phyloP scores from a whole-genome alignment of 495 filamentous ascomycete species.

The Penicillium parvum region DNA sequence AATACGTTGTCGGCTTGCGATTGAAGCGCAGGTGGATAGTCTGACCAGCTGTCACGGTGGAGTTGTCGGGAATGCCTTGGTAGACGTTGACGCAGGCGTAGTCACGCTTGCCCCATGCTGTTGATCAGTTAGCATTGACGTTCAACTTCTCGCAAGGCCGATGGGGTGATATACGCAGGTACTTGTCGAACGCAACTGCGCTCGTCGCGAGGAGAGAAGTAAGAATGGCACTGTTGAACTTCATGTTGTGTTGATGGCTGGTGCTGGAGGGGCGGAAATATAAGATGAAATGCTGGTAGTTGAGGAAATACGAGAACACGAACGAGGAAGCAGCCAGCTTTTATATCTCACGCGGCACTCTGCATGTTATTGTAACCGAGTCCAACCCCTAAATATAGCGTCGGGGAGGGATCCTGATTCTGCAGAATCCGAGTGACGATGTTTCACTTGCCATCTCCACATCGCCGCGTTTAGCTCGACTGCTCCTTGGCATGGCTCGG shows the following conservation, averaged over 20 bases:
- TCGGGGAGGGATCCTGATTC: constrained; percentile 3
- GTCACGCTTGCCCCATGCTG: constrained; percentile 40
- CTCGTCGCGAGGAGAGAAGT: constrained; percentile 27
- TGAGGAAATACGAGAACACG: neutral
- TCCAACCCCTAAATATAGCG: constrained; percentile 9
- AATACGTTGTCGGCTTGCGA: constrained; percentile 27
- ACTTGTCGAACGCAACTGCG: constrained; percentile 34
- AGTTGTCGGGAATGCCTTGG: constrained; percentile 35
- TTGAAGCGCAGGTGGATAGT: constrained; percentile 29
- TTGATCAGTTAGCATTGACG: neutral
- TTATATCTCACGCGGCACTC: constrained; percentile 6
- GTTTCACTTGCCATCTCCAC: constrained; percentile 22
- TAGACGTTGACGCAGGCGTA: constrained; percentile 37
- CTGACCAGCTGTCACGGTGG: constrained; percentile 25
- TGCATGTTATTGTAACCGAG: neutral
- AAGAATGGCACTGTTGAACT: constrained; percentile 27
- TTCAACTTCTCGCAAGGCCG: neutral
- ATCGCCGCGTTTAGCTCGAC: neutral
- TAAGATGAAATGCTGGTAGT: neutral
- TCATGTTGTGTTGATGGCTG: constrained; percentile 23
- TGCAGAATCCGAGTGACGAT: constrained; percentile 9
- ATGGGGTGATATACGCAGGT: constrained; percentile 24
- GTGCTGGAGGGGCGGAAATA: neutral
- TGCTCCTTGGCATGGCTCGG: constrained; percentile 15
- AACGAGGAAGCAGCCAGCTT: neutral